Evolutionary conservation across 2,329 filamentous ascomycete genomes (phyloP), one percentile per base, ranked within the genome.

Genomic region (Pseudopyrenochaeta lycopersici): DNA sequence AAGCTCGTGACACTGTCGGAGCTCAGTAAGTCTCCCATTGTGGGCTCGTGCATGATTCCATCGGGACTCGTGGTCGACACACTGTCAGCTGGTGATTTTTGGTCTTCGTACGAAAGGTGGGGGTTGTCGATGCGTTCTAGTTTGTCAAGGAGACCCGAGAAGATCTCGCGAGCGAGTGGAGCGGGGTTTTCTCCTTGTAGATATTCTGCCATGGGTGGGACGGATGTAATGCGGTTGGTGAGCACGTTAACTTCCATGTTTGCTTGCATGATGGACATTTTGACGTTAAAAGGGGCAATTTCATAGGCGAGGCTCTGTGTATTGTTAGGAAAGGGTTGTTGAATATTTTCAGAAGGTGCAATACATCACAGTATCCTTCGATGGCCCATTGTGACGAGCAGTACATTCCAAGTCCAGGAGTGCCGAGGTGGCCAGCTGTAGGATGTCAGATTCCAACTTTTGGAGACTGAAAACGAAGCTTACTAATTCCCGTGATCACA

Each of bases 241-340:
- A 98, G 82, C 29, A 92, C 88, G 60, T 90, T 88, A 57, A 97
- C 91, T 79, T 98, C 94, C 78, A 97, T 92, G 76, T 92, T 96
- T 21, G 93, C 92, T 80, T 99, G 94, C 39, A 99, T 89, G 63
- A 98, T 93, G 35, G 92, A 97, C 75, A 98, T 86, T 76, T 94
- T 96, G 79, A 98, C 88, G 77, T 97, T 97, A 81, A 98, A 98
- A 0, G 95, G 95, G 0, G 94, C 77, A 60, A 99, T 90, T 77
- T 99, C 95, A 77, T 97, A 99, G 1, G 94, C 93, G 20, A 99
- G 83, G 54, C 91, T 87, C 81, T 84, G 56, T 2, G 21, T 1
- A 7, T 20, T 48, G 47, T 68, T 41, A 60, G 53, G 31, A 44
- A 23, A 7, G 4, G 17, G 46, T 20, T 48, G 29, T 18, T 6